Evolutionary conservation across 2,329 filamentous ascomycete species (phyloP).

Genomic region (Periconia digitata): DNA sequence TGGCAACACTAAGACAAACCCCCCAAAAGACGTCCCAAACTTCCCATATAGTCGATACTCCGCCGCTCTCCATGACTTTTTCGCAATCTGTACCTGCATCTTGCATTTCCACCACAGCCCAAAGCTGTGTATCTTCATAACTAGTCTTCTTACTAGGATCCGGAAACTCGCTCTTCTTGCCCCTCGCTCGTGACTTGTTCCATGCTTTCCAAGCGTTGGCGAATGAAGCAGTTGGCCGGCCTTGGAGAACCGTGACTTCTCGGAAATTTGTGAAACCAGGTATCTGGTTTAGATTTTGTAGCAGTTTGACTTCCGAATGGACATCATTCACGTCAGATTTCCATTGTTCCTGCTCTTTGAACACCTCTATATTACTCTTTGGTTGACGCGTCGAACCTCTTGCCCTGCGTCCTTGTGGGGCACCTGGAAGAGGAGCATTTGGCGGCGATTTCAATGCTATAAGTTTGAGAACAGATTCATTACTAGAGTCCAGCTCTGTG

Average conservation of each 20-base stretch:
- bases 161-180: conserved; percentile 55
- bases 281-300: conserved; percentile 60
- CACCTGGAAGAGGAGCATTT: conserved; percentile 34
- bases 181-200: conserved; percentile 47
- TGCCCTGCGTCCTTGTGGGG: conserved; percentile 38
- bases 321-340: conserved; percentile 51
- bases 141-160: conserved; percentile 57
- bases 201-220: conserved; percentile 48
- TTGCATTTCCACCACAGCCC: conserved; percentile 67
- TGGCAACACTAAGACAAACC: conserved; percentile 61
- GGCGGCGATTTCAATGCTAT: conserved; percentile 39
- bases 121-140: conserved; percentile 60
- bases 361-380: conserved; percentile 27
- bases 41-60: conserved; percentile 44
- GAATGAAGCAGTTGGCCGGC: conserved; percentile 56
- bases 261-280: conserved; percentile 66
- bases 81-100: conserved; percentile 62
- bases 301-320: conserved; percentile 51
- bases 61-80: conserved; percentile 38
- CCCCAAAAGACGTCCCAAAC: conserved; percentile 69
- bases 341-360: conserved; percentile 40
- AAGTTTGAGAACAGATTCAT: conserved; percentile 54
- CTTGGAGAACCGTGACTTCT: conserved; percentile 60
- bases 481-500: conserved; percentile 24
- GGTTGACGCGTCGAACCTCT: conserved; percentile 50